Evolutionary conservation across 176 grass and related monocot genomes (phyloP), one percentile per base, ranked within the genome.

Genomic region (Triticum timopheevii): DNA sequence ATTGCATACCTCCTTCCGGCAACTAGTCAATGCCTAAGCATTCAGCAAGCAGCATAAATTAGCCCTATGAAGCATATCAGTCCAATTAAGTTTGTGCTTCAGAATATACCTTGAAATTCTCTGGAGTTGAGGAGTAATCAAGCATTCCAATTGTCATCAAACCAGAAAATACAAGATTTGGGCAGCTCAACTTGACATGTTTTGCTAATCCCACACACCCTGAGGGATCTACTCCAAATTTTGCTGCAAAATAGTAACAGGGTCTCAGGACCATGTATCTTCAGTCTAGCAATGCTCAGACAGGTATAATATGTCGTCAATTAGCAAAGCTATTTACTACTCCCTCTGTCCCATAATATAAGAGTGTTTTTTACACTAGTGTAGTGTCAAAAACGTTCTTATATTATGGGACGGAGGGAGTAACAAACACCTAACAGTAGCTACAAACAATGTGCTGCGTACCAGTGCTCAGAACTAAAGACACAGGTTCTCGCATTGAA

Each of bases 131-230:
- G 9, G 96, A 88, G 69, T 98, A 98, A 87, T 98, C 96, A 39
- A 96, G 92, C 97, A 98, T 98, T 66, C 97, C 97, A n/a, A 98
- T 96, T 50, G 97, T 98, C 97, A 98, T 98, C 77, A 96, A 70
- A 80, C 97, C 97, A 92, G 97, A 96, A 77, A 99, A 99, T 35
- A 96, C 87, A 34, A 99, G 97, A 82, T 99, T 99, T 10, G 89
- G 90, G 76, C 97, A 99, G 47, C 86, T 82, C 58, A 92, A 22
- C 90, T 99, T 99, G 71, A 99, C 94, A 86, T 96, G 94, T 65
- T 93, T 99, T 77, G 90, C 97, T 72, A 99, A 79, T 81, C 89
- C 87, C 13, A 90, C 87, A 78, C 97, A 99, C 15, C 89, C 80
- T 23, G 92, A 91, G 4, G 97, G 97, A 80, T 99, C 89, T 74